These are phyloP conservation scores for Fusarium mangiferae DNA, from an alignment of 2,329 filamentous ascomycete genomes.

Conservation along the genomic window DNA sequence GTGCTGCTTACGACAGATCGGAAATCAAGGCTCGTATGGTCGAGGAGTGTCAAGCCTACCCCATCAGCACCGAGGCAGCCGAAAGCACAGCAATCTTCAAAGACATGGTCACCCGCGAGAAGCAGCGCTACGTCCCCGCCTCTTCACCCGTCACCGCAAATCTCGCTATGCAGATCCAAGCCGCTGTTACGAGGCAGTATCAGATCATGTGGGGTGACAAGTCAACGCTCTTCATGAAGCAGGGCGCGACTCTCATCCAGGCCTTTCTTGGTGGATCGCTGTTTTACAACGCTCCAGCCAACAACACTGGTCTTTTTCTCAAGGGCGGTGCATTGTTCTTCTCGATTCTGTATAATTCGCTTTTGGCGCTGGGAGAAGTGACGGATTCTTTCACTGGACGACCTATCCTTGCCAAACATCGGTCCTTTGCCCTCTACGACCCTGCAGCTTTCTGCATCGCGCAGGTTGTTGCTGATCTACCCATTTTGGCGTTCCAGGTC, in stretches of 20 bases:
- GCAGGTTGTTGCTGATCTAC: slow-evolving; percentile 63
- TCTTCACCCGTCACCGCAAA: slow-evolving; percentile 66
- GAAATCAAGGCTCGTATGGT: slow-evolving; percentile 61
- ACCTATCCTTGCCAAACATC: slow-evolving; percentile 68
- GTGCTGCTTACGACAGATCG: slow-evolving; percentile 61
- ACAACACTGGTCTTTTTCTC: slow-evolving; percentile 69
- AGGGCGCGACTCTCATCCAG: slow-evolving; percentile 65
- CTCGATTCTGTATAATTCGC: slow-evolving; percentile 68
- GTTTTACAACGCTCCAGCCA: slow-evolving; percentile 69
- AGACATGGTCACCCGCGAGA: slow-evolving; percentile 62
- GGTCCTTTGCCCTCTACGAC: slow-evolving; percentile 66
- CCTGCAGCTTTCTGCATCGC: slow-evolving; percentile 68
- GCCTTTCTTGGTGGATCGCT: slow-evolving; percentile 72
- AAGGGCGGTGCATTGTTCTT: slow-evolving; percentile 74
- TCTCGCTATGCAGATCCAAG: slow-evolving; percentile 65
- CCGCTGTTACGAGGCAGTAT: slow-evolving; percentile 68
- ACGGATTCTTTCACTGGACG: slow-evolving; percentile 70
- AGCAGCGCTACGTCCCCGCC: slow-evolving; percentile 62
- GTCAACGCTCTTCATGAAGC: slow-evolving; percentile 70
- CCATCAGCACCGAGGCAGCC: slow-evolving; percentile 58
- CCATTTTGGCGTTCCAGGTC: slow-evolving; percentile 67
- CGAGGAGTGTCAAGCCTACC: slow-evolving; percentile 64
- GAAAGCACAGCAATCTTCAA: slow-evolving; percentile 63
- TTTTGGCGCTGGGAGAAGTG: slow-evolving; percentile 74
- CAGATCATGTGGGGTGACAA: slow-evolving; percentile 74